phyloP scores from a whole-genome alignment of 2,329 filamentous ascomycete genomes.

The Coniella lustricola region DNA sequence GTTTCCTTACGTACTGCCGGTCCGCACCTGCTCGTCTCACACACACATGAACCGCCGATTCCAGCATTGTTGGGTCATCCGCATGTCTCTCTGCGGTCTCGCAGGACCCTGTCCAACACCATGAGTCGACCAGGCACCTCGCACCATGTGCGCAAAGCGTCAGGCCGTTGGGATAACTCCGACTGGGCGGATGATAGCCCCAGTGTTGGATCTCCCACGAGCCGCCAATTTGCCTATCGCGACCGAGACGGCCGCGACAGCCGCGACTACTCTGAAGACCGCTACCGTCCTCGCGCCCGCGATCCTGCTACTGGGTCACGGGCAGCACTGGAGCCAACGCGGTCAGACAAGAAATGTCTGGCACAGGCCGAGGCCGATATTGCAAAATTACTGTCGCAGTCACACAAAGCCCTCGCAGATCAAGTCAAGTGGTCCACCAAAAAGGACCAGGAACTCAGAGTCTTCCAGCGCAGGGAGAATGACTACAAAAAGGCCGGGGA shows the following conservation, averaged over 20 bases:
- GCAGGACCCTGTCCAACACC: too few relatives aligned
- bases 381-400: slow-evolving; percentile 1
- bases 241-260: slow-evolving; percentile 10
- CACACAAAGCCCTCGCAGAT: slow-evolving; percentile 3
- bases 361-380: slow-evolving; percentile 1
- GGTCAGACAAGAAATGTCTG: slow-evolving; percentile 1
- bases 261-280: not conserved
- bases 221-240: not conserved
- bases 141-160: too few relatives aligned
- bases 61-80: too few relatives aligned
- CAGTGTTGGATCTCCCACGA: too few relatives aligned
- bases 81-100: too few relatives aligned
- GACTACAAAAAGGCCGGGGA: slow-evolving; percentile 3
- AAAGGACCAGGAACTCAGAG: slow-evolving; percentile 6
- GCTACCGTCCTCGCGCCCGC: not conserved
- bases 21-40: too few relatives aligned
- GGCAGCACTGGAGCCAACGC: not conserved
- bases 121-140: too few relatives aligned
- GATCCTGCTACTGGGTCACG: not conserved
- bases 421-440: slow-evolving; percentile 3
- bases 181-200: too few relatives aligned
- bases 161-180: too few relatives aligned
- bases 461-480: slow-evolving; percentile 3
- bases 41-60: too few relatives aligned
- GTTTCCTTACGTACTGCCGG: too few relatives aligned